Conservation (phyloP, 305 asterid genomes). For the Fraxinus albicans region DNA sequence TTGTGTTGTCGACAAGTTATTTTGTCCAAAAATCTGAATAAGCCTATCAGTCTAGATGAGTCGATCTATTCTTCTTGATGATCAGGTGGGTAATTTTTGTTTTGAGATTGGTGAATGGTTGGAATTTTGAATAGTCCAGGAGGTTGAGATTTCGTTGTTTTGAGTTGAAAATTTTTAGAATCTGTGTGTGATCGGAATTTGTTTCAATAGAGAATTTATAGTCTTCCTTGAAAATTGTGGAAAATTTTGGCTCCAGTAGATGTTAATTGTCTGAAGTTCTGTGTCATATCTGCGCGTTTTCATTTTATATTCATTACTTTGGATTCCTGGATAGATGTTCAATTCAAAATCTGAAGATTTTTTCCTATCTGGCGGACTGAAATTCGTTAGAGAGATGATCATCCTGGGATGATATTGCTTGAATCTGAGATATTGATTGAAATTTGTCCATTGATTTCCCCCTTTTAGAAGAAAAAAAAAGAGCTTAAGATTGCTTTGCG, state of each 20-base stretch:
- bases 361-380: background rate
- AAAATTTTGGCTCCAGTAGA: background rate
- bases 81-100: constrained; percentile 7
- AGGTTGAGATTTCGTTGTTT: constrained; percentile 13
- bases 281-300: background rate
- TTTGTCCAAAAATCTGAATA: constrained; percentile 13
- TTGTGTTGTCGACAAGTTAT: constrained; percentile 13
- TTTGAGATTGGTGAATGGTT: constrained; percentile 2
- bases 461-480: background rate
- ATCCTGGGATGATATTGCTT: background rate
- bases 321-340: constrained; percentile 5
- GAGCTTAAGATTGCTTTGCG: constrained; percentile 4
- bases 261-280: constrained; percentile 12
- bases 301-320: background rate
- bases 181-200: constrained; percentile 14
- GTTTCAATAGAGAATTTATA: background rate
- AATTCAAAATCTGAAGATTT: background rate
- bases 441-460: background rate
- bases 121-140: constrained; percentile 1
- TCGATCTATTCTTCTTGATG: constrained; percentile 18
- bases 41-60: constrained; percentile 8
- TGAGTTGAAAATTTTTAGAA: background rate
- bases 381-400: background rate
- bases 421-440: constrained; percentile 5
- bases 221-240: background rate